These are phyloP conservation scores for Citrus glauca DNA, from an alignment of 345 rosid genomes.

Conservation along the genomic window DNA sequence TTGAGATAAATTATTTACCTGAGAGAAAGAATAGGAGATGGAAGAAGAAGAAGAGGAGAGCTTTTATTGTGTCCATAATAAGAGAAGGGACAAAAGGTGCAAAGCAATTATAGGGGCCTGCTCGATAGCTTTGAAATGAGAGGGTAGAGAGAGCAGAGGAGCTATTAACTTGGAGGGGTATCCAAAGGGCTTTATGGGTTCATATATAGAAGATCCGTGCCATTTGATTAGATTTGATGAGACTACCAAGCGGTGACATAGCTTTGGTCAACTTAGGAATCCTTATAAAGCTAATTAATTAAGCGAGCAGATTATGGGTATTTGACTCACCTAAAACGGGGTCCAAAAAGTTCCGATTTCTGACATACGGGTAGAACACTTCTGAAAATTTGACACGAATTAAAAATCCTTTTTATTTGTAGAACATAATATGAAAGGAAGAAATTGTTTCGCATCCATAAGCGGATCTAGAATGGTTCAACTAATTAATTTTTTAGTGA, in stretches of 20 bases:
- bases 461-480: too few species aligned
- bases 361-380: neutral
- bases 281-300: neutral
- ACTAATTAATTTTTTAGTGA: too few species aligned
- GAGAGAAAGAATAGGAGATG: slow-evolving; percentile 4
- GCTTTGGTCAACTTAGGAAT: neutral
- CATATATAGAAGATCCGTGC: neutral
- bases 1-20: neutral
- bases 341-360: neutral
- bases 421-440: too few species aligned
- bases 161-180: neutral
- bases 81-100: neutral
- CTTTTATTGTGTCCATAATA: neutral
- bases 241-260: neutral
- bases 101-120: neutral
- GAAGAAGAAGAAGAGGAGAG: neutral
- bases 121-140: neutral
- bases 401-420: too few species aligned
- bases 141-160: neutral
- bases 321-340: neutral
- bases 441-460: too few species aligned
- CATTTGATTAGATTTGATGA: neutral
- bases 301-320: neutral
- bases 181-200: too few species aligned
- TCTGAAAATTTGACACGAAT: too few species aligned